Evolutionary conservation across 2,329 filamentous ascomycete species (phyloP), one percentile per base, ranked within the genome.

Genomic region (Nemania abortiva): DNA sequence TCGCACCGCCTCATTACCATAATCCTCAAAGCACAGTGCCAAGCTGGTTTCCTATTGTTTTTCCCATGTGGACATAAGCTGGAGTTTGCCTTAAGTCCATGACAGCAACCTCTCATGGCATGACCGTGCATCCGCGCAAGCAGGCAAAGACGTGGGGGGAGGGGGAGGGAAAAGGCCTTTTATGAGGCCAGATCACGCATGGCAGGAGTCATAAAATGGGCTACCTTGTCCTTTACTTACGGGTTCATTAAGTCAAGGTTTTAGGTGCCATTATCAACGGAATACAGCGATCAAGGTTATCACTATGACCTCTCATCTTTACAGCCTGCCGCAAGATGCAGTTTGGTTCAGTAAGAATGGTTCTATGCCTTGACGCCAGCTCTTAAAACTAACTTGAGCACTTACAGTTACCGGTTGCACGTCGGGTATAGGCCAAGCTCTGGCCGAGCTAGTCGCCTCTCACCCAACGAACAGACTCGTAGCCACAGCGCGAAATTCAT

Each of bases 401-500:
- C 50, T 47, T 27, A 7, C 18, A 85, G 83, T 85, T 22, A 85
- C 84, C 42, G 84, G 85, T 18, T 86, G 83, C 72, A 86, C 85
- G 0, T 82, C 80, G 0, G 85, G 85, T 13, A 84, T 87, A 7
- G 84, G 85, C 50, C 76, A 76, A 37, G 78, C 77, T 0, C 74
- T 86, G 22, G 81, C 81, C 13, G 74, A 72, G 22, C 74, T 80
- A 22, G 73, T 85, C 49, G 78, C 81, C 11, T 77, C 70, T 64
- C 79, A 83, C 47, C 76, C 80, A 0, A 73, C 68, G 29, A 78
- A 84, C 31, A 81, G 82, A 54, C 73, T 87, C 1, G 79, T 86
- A 29, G 84, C 84, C 1, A 86, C 84, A 2, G 85, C 85, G 31
- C 70, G 71, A n/a, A 72, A 65, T 6, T 65, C 63, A 5, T 70